A percentile compares a stretch with the other conserved stretches of the same genome.
Evolutionary conservation across 108 stramenopile species (phyloP).

Genomic region (Nannochloropsis oceanica): DNA sequence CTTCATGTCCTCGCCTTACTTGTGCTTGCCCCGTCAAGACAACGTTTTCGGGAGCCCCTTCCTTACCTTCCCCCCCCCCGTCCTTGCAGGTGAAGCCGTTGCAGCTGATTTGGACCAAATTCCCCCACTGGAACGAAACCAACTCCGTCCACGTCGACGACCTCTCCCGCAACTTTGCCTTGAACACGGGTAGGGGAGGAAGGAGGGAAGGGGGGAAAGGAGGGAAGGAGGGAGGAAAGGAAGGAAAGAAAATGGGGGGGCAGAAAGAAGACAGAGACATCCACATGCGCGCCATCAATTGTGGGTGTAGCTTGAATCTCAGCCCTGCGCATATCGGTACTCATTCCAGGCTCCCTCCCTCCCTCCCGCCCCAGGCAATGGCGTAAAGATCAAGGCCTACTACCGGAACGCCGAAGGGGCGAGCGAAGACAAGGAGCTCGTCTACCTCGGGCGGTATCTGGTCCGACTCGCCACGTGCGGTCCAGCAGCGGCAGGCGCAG

Average conservation of each 20-base stretch:
- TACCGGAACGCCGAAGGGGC: conserved; percentile 2
- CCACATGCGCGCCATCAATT: background rate
- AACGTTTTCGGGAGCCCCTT: too few species aligned
- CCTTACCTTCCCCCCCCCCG: background rate
- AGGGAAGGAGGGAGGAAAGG: background rate
- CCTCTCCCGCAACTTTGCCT: conserved; percentile 74
- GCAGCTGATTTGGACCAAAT: conserved; percentile 91
- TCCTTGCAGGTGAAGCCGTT: conserved; percentile 67
- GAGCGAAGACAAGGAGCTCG: conserved; percentile 5
- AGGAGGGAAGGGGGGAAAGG: too few species aligned
- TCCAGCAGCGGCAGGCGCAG: background rate
- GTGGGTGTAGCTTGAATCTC: background rate
- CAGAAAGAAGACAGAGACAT: background rate
- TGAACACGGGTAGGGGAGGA: conserved; percentile 48
- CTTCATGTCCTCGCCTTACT: background rate
- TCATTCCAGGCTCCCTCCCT: background rate
- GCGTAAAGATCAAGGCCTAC: conserved; percentile 19
- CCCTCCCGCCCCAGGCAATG: background rate
- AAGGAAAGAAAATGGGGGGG: background rate
- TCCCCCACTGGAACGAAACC: conserved; percentile 56
- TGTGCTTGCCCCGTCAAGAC: background rate
- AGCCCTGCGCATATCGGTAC: background rate
- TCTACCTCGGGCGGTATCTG: conserved; percentile 10
- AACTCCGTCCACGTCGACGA: conserved; percentile 90
- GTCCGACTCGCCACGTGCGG: conserved; percentile 1